Evolutionary conservation across 2,329 filamentous ascomycete species (phyloP).

Genomic region (Alternaria dauci): DNA sequence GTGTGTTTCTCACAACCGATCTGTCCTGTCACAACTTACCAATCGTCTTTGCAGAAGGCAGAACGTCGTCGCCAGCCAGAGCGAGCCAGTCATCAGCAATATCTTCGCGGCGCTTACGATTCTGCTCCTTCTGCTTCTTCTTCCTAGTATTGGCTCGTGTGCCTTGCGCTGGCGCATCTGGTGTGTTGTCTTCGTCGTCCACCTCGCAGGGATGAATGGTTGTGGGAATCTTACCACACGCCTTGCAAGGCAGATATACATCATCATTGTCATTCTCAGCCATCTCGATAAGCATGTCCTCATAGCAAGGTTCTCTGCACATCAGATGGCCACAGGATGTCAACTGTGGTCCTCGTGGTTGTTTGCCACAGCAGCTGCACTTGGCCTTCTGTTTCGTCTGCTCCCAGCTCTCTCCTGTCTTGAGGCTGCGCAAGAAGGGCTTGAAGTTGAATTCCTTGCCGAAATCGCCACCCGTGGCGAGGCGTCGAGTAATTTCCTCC

Average conservation of each 20-base stretch:
- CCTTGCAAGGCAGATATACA: conserved; percentile 34
- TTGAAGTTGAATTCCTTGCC: conserved; percentile 53
- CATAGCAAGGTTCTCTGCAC: conserved; percentile 60
- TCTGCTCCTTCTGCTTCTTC: conserved; percentile 23
- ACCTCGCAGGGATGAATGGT: conserved; percentile 32
- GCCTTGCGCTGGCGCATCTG: conserved; percentile 10
- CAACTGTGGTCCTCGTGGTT: conserved; percentile 53
- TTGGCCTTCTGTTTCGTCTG: conserved; percentile 53
- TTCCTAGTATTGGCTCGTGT: conserved; percentile 30
- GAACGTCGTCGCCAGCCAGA: conserved; percentile 44
- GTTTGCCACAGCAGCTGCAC: conserved; percentile 56
- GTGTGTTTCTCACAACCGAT: neutral
- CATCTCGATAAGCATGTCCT: conserved; percentile 38
- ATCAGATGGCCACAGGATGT: conserved; percentile 66
- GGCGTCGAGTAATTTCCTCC: neutral
- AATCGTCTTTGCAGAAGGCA: conserved; percentile 57
- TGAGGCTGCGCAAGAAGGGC: conserved; percentile 52
- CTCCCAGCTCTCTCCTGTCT: conserved; percentile 45
- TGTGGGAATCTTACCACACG: conserved; percentile 45
- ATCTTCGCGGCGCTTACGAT: conserved; percentile 34
- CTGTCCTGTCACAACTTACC: conserved; percentile 21
- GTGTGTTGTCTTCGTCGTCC: conserved; percentile 25
- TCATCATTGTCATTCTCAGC: conserved; percentile 20
- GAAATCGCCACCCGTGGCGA: conserved; percentile 32
- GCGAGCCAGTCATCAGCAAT: conserved; percentile 52